Evolutionary conservation across 768 basidiomycete genomes (phyloP).

Genomic region (Leccinum sublutescens): DNA sequence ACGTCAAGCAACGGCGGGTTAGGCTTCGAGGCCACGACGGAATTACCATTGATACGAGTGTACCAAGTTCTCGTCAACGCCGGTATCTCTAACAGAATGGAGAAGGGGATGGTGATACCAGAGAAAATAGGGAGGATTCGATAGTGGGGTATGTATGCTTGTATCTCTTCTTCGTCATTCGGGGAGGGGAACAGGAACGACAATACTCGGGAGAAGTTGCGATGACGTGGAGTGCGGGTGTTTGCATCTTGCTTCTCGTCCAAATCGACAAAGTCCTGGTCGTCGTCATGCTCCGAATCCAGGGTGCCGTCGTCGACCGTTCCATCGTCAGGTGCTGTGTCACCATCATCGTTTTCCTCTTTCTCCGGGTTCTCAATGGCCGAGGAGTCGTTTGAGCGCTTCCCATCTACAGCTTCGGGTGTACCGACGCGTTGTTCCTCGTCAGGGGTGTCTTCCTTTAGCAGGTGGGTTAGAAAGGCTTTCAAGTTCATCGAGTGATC

Average conservation of each 20-base stretch:
- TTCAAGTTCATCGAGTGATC: conserved; percentile 16
- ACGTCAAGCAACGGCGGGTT: conserved; percentile 60
- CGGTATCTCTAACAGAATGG: conserved; percentile 80
- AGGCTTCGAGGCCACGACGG: conserved; percentile 43
- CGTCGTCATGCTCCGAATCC: conserved; percentile 11
- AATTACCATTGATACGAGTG: conserved; percentile 45
- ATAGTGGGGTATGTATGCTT: conserved; percentile 51
- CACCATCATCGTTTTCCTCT: background rate
- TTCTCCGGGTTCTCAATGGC: background rate
- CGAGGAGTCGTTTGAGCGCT: background rate
- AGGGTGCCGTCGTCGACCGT: background rate
- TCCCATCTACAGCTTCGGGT: background rate
- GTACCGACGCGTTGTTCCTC: conserved; percentile 8
- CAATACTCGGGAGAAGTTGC: conserved; percentile 5
- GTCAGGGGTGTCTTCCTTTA: conserved; percentile 16
- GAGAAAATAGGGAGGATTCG: conserved; percentile 65
- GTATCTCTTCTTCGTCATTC: conserved; percentile 25
- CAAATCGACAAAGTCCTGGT: conserved; percentile 5
- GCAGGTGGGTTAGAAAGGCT: conserved; percentile 2
- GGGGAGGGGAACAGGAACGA: conserved; percentile 19
- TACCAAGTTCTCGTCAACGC: conserved; percentile 78
- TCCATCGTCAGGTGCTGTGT: background rate
- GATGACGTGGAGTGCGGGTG: background rate
- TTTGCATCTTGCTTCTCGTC: background rate
- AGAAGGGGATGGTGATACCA: conserved; percentile 69